A percentile compares a stretch with the other conserved stretches of the same genome.
These are phyloP conservation scores for Oryza rufipogon DNA, from an alignment of 176 grass and related monocot genomes.

Conservation along the genomic window DNA sequence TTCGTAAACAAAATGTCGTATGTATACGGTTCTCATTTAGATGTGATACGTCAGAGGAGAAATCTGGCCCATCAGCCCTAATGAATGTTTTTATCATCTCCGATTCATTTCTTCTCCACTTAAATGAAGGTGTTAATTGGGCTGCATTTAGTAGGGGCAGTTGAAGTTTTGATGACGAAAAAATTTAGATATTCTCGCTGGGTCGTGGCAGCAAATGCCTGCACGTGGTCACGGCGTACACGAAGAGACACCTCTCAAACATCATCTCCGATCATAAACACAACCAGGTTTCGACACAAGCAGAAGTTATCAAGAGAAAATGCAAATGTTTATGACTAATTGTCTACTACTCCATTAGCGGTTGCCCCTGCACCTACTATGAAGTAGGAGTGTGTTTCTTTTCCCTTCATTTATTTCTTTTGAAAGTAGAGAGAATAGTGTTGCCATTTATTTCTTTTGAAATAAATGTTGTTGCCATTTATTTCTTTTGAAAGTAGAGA, in stretches of 20 bases:
- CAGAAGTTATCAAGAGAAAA: neutral
- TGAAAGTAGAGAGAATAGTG: neutral
- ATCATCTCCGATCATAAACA: neutral
- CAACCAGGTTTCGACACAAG: neutral
- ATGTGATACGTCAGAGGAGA: neutral
- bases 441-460: too few species aligned
- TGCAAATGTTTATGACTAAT: neutral
- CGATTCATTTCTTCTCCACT: neutral
- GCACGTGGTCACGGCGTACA: neutral
- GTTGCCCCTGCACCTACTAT: neutral
- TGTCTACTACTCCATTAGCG: too few species aligned
- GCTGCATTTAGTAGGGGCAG: conserved; percentile 20
- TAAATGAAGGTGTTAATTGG: neutral
- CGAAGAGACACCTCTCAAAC: neutral
- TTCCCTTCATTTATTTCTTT: neutral
- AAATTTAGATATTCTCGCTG: neutral
- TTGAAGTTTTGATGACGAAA: conserved; percentile 15
- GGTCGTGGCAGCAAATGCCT: neutral
- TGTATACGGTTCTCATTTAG: too few species aligned
- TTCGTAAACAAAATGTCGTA: too few species aligned
- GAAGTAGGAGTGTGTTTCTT: neutral
- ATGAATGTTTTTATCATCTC: neutral
- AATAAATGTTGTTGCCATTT: neutral
- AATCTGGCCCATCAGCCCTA: neutral
- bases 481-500: too few species aligned